These are phyloP conservation scores for Fraxinus greggii DNA, from an alignment of 305 asterid species.

Conservation along the genomic window DNA sequence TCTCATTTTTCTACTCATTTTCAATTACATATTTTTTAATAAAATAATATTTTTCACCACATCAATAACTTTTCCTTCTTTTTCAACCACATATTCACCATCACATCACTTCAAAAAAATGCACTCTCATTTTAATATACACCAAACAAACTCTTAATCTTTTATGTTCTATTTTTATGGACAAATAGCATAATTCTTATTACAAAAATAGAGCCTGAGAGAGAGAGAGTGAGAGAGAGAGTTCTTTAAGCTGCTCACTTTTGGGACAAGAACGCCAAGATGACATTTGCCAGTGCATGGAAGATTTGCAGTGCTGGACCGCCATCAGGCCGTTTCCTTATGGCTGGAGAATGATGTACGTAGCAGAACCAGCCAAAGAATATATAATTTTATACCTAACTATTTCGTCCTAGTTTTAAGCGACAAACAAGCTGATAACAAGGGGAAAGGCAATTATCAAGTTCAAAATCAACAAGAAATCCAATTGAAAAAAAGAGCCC, in stretches of 20 bases:
- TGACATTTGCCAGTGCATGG: slow-evolving; percentile 35
- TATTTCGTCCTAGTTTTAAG: slow-evolving; percentile 23
- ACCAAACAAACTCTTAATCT: no score
- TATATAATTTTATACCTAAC: slow-evolving; percentile 18
- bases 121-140: no score
- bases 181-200: no score
- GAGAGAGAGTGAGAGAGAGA: not conserved
- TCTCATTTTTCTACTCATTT: no score
- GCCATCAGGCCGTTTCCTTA: slow-evolving; percentile 13
- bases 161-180: no score
- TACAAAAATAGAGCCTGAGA: not conserved
- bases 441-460: slow-evolving; percentile 34
- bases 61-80: no score
- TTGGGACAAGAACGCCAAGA: slow-evolving; percentile 30
- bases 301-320: slow-evolving; percentile 33
- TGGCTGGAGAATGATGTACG: not conserved
- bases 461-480: slow-evolving; percentile 32
- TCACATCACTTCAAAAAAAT: no score
- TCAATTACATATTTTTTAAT: no score
- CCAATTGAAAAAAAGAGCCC: slow-evolving; percentile 21
- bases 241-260: slow-evolving; percentile 27
- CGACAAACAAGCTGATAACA: slow-evolving; percentile 40
- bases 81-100: no score
- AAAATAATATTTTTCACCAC: no score
- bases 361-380: slow-evolving; percentile 8